These are phyloP conservation scores for Curvularia sp. DNA, from an alignment of 2,329 filamentous ascomycete genomes.

Conservation along the genomic window DNA sequence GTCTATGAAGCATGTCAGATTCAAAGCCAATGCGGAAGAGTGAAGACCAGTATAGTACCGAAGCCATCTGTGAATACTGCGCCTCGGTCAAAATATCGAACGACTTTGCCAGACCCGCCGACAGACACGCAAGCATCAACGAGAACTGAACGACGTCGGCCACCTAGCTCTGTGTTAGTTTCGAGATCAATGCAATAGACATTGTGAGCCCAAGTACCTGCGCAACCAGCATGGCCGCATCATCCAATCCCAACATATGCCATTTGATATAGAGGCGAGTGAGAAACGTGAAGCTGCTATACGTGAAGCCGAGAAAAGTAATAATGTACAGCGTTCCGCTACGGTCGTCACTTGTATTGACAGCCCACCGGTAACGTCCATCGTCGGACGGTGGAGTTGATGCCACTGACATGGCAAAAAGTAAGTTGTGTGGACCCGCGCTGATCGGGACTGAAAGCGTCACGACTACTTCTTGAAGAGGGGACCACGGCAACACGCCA, in stretches of 20 bases:
- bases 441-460: not conserved
- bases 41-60: conserved; percentile 13
- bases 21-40: not conserved
- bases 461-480: not conserved
- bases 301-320: conserved; percentile 34
- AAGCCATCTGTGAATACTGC: conserved; percentile 30
- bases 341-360: conserved; percentile 33
- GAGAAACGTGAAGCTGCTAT: conserved; percentile 33
- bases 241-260: conserved; percentile 36
- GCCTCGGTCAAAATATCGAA: conserved; percentile 23
- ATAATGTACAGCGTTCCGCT: conserved; percentile 37
- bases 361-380: conserved; percentile 28
- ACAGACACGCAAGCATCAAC: conserved; percentile 29
- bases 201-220: conserved; percentile 25
- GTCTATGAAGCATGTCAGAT: not conserved
- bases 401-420: conserved; percentile 1
- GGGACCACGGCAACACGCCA: not conserved
- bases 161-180: not conserved
- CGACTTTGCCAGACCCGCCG: conserved; percentile 31
- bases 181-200: not conserved
- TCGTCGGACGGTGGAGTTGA: not conserved
- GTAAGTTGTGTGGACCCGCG: not conserved
- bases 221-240: conserved; percentile 30
- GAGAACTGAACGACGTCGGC: conserved; percentile 26
- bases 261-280: conserved; percentile 37